Conservation (phyloP, 1,284 basidiomycete species). For the Golubevia pallescens region DNA sequence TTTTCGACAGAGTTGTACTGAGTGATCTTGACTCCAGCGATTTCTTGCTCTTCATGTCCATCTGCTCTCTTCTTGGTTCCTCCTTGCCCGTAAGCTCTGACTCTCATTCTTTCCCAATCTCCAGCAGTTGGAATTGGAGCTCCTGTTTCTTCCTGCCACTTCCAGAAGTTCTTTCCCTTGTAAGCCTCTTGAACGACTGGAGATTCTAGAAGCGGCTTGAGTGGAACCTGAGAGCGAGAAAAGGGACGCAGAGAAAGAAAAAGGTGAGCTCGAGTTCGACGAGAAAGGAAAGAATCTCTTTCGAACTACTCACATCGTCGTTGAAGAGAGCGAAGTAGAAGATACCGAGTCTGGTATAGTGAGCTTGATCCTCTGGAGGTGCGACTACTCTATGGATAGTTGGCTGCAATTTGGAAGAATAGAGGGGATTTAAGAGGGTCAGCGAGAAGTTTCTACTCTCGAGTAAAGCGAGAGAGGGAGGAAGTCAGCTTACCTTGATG, state of each 20-base stretch:
- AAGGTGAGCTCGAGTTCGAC: too few species aligned
- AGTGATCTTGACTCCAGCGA: conserved; percentile 42
- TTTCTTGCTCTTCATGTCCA: conserved; percentile 54
- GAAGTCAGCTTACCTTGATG: too few species aligned
- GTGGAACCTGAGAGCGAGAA: conserved; percentile 12
- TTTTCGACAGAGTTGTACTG: conserved; percentile 25
- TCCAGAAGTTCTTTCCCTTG: conserved; percentile 40
- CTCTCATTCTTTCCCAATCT: conserved; percentile 54
- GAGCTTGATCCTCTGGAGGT: conserved; percentile 65
- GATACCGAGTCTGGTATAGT: conserved; percentile 64
- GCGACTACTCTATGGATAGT: conserved; percentile 65
- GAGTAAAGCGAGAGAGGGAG: too few species aligned
- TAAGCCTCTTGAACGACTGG: conserved; percentile 50
- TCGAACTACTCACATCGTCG: conserved; percentile 54
- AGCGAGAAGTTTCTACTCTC: too few species aligned
- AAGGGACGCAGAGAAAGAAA: too few species aligned
- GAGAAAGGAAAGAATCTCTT: too few species aligned
- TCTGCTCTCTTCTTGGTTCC: conserved; percentile 48
- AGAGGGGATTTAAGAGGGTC: too few species aligned
- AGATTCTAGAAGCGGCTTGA: conserved; percentile 57
- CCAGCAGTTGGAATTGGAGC: conserved; percentile 47
- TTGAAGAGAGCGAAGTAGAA: conserved; percentile 66
- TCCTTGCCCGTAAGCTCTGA: conserved; percentile 56
- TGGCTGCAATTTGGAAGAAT: conserved; percentile 1
- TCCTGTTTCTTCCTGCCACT: conserved; percentile 20